Conservation (phyloP, 2,329 filamentous ascomycete genomes). For the Diaporthe batatas region DNA sequence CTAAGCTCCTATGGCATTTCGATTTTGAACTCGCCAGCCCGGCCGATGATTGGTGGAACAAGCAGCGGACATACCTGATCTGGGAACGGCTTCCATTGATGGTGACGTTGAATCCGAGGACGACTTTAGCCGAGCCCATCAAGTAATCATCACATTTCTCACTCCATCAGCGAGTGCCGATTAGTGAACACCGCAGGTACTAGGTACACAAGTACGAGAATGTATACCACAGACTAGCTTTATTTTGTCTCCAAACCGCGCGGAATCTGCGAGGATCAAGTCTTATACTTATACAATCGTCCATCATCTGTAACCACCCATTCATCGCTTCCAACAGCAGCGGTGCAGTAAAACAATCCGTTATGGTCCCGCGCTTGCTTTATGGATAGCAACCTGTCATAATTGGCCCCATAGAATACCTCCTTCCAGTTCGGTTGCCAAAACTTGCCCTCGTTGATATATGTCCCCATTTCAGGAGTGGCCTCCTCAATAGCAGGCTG, state of each 20-base stretch:
- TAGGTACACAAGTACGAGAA: neutral
- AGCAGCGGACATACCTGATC: conserved; percentile 37
- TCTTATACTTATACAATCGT: conserved; percentile 51
- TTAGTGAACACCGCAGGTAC: neutral
- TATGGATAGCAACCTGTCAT: conserved; percentile 55
- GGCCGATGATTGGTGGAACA: conserved; percentile 35
- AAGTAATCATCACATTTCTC: neutral
- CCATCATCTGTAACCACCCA: conserved; percentile 58
- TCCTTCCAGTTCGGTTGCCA: conserved; percentile 60
- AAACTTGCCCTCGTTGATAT: conserved; percentile 66
- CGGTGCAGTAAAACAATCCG: conserved; percentile 62
- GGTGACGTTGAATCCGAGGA: conserved; percentile 36
- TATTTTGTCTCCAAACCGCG: neutral
- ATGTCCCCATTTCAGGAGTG: conserved; percentile 59
- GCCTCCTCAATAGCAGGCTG: conserved; percentile 49
- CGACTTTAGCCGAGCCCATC: neutral
- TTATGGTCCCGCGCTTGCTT: conserved; percentile 64
- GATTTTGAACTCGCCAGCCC: conserved; percentile 44
- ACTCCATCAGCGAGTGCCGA: too few relatives aligned
- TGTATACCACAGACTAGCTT: neutral
- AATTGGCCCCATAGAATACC: conserved; percentile 63
- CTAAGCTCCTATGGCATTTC: conserved; percentile 45
- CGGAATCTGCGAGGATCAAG: neutral
- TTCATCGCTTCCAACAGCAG: conserved; percentile 64
- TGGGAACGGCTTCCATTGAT: conserved; percentile 42